Conservation (phyloP, 2,329 filamentous ascomycete genomes). For the Colletotrichum sp. region DNA sequence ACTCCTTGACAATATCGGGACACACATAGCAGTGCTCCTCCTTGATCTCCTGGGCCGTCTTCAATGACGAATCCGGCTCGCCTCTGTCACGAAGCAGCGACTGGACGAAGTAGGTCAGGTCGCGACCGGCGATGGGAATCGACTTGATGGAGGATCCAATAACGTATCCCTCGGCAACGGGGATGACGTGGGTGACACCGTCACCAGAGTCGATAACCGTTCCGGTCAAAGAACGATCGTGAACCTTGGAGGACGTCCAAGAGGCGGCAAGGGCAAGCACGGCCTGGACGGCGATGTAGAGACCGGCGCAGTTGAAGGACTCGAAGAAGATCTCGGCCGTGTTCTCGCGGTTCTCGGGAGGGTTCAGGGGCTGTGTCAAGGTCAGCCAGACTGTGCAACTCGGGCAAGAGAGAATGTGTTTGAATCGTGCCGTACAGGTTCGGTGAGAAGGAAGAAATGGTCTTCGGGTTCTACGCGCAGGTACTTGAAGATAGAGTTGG, state of each 20-base stretch:
- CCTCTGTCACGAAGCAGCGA: constrained; percentile 93
- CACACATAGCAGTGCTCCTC: constrained; percentile 99
- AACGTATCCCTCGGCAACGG: constrained; percentile 97
- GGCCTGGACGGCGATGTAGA: constrained; percentile 98
- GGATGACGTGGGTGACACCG: constrained; percentile 98
- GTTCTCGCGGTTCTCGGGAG: constrained; percentile 97
- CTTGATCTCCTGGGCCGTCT: constrained; percentile 98
- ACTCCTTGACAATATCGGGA: constrained; percentile 99
- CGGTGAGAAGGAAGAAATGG: constrained; percentile 97
- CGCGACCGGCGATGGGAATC: constrained; percentile 95
- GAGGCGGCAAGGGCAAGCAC: constrained; percentile 95
- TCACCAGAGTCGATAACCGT: constrained; percentile 99
- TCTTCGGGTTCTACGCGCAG: constrained; percentile 97
- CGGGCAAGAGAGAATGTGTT: neutral
- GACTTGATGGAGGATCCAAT: constrained; percentile 99
- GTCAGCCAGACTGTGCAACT: neutral
- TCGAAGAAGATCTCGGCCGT: constrained; percentile 99
- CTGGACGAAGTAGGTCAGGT: constrained; percentile 99
- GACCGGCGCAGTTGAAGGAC: constrained; percentile 98
- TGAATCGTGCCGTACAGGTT: constrained; percentile 70
- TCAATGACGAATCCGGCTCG: constrained; percentile 94
- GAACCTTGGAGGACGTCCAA: constrained; percentile 98
- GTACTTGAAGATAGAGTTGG: constrained; percentile 99
- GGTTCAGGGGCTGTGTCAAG: constrained; percentile 80
- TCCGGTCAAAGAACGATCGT: constrained; percentile 92